Conservation (phyloP, 1,139 yeast genomes). For the Yamadazyma siamensis region DNA sequence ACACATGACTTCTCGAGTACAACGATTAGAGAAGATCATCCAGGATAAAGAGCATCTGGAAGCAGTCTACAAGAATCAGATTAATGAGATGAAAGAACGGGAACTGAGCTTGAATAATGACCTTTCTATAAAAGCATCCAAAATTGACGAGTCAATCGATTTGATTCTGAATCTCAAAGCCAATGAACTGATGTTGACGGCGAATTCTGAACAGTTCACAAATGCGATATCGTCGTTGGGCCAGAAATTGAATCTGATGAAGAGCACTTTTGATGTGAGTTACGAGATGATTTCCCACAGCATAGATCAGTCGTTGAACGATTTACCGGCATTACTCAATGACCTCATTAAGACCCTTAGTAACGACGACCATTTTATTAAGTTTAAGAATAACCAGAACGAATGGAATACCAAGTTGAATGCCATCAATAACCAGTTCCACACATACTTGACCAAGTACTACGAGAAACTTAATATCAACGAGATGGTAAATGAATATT, state of each 20-base stretch:
- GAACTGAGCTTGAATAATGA: slow-evolving; percentile 5
- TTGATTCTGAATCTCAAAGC: slow-evolving; percentile 3
- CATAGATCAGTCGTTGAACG: slow-evolving; percentile 9
- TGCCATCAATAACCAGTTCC: slow-evolving; percentile 14
- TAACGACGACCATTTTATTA: slow-evolving; percentile 11
- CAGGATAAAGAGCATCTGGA: slow-evolving; percentile 5
- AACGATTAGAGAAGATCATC: slow-evolving; percentile 6
- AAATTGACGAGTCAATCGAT: slow-evolving; percentile 5
- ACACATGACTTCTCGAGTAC: slow-evolving; percentile 5
- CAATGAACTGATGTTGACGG: slow-evolving; percentile 2
- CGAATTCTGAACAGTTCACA: slow-evolving; percentile 5
- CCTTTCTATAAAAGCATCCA: slow-evolving; percentile 5
- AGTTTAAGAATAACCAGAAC: slow-evolving; percentile 11
- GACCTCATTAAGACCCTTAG: slow-evolving; percentile 11
- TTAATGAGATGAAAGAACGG: slow-evolving; percentile 5
- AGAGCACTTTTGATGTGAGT: slow-evolving; percentile 10
- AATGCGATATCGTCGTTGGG: slow-evolving; percentile 6
- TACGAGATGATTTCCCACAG: slow-evolving; percentile 8
- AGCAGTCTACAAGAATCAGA: slow-evolving; percentile 2
- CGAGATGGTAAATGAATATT: slow-evolving; percentile 8
- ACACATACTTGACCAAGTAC: slow-evolving; percentile 15
- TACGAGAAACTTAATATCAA: slow-evolving; percentile 9
- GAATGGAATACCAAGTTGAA: slow-evolving; percentile 12
- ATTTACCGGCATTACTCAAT: slow-evolving; percentile 11
- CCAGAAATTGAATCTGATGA: slow-evolving; percentile 9